These are phyloP conservation scores for Trichoderma hamatum DNA, from an alignment of 2,329 filamentous ascomycete species.

Conservation along the genomic window DNA sequence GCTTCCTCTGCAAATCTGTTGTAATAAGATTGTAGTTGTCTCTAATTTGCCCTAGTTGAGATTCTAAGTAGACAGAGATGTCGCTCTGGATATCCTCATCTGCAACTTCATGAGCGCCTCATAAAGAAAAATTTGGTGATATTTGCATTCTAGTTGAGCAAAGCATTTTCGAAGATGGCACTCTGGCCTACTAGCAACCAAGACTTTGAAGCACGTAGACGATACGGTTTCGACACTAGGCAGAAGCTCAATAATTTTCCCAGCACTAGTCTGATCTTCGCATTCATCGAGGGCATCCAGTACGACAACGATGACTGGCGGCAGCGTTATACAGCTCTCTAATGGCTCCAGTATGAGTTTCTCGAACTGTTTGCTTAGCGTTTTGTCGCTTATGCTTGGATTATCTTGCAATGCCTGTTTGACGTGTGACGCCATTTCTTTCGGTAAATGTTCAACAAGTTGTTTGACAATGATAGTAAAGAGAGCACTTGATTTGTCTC, in stretches of 20 bases:
- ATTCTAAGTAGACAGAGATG: constrained; percentile 31
- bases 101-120: background rate
- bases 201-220: constrained; percentile 36
- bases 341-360: constrained; percentile 26
- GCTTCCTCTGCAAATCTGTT: too few species aligned
- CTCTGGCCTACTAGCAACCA: constrained; percentile 46
- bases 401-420: background rate
- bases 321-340: rapidly evolving
- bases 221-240: background rate
- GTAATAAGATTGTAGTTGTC: background rate
- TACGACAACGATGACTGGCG: constrained; percentile 33
- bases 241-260: constrained; percentile 34
- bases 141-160: background rate
- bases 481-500: constrained; percentile 41
- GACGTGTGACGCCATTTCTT: background rate
- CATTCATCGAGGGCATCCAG: constrained; percentile 41
- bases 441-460: constrained; percentile 35
- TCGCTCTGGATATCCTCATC: constrained; percentile 42
- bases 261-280: constrained; percentile 36
- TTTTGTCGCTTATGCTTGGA: background rate
- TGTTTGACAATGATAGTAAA: constrained; percentile 46
- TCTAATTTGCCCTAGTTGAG: constrained; percentile 7
- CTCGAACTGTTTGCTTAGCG: constrained; percentile 26
- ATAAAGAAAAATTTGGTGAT: background rate
- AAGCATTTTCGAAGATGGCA: constrained; percentile 41